These are phyloP conservation scores for Candida neerlandica DNA, from an alignment of 1,139 yeast genomes.

Conservation along the genomic window DNA sequence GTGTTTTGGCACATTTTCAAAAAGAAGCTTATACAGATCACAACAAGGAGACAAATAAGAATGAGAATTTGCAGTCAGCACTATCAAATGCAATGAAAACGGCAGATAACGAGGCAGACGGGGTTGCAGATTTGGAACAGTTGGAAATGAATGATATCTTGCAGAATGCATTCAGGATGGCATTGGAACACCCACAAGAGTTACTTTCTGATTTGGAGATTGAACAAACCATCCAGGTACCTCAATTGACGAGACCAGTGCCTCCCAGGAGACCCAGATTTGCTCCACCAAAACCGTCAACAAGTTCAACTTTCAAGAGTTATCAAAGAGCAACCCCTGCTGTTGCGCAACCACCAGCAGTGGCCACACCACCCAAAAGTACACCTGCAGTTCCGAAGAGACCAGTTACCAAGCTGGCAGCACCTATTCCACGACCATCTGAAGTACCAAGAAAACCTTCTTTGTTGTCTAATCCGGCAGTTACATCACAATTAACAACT, in stretches of 20 bases:
- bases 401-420: neutral
- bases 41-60: neutral
- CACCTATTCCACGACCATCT: conserved; percentile 14
- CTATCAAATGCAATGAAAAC: conserved; percentile 30
- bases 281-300: neutral
- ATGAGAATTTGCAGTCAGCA: conserved; percentile 22
- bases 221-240: conserved; percentile 22
- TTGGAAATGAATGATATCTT: conserved; percentile 65
- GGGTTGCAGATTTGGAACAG: conserved; percentile 47
- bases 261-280: conserved; percentile 5
- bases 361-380: neutral
- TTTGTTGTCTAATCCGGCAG: conserved; percentile 14
- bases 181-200: conserved; percentile 65
- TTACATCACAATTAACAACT: conserved; percentile 35
- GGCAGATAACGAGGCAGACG: conserved; percentile 20
- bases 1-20: conserved; percentile 41
- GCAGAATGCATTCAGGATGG: conserved; percentile 74
- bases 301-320: neutral
- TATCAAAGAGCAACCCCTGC: conserved; percentile 1
- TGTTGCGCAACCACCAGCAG: neutral
- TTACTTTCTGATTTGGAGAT: conserved; percentile 53
- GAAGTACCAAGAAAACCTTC: conserved; percentile 7
- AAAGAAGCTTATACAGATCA: conserved; percentile 36
- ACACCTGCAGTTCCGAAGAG: neutral
- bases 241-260: conserved; percentile 5